Evolutionary conservation across 306 rosid genomes (phyloP).

Genomic region (Potentilla sterilis): DNA sequence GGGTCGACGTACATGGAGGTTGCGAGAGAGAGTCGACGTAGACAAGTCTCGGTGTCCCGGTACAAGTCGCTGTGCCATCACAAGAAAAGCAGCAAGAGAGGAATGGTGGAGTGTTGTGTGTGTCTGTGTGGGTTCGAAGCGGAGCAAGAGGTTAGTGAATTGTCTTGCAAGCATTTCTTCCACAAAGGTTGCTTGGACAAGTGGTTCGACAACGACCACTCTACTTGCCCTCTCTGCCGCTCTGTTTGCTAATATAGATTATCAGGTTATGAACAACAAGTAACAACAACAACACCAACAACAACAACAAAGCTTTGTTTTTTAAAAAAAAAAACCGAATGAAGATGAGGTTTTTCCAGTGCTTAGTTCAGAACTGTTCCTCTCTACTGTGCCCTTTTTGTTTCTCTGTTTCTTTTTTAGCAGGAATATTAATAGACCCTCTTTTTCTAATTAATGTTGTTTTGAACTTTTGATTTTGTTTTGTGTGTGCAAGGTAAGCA

Average conservation of each 20-base stretch:
- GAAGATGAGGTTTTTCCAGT: not conserved
- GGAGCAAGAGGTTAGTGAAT: conserved; percentile 69
- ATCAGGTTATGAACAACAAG: not conserved
- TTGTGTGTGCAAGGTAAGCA: not conserved
- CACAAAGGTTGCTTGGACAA: conserved; percentile 67
- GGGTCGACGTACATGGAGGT: not conserved
- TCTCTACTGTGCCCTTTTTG: not conserved
- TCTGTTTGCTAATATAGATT: conserved; percentile 34
- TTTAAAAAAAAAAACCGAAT: too few species aligned
- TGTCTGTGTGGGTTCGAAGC: conserved; percentile 69
- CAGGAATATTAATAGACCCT: not conserved
- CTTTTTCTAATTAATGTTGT: not conserved
- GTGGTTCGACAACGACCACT: conserved; percentile 66
- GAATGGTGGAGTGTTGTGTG: conserved; percentile 46
- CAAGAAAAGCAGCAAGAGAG: not conserved
- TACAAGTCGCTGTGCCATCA: conserved; percentile 44
- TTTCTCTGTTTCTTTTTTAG: not conserved
- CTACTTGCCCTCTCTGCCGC: conserved; percentile 80
- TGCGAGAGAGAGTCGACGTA: conserved; percentile 30
- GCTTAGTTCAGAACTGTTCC: not conserved
- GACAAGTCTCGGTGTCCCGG: conserved; percentile 49
- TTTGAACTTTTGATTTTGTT: not conserved
- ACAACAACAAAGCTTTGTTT: not conserved
- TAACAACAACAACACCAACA: not conserved
- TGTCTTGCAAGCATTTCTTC: conserved; percentile 80